A percentile compares a stretch with the other conserved stretches of the same genome.
These are phyloP conservation scores for Boletus tylopilopsis DNA, from an alignment of 768 basidiomycete genomes.

Conservation along the genomic window DNA sequence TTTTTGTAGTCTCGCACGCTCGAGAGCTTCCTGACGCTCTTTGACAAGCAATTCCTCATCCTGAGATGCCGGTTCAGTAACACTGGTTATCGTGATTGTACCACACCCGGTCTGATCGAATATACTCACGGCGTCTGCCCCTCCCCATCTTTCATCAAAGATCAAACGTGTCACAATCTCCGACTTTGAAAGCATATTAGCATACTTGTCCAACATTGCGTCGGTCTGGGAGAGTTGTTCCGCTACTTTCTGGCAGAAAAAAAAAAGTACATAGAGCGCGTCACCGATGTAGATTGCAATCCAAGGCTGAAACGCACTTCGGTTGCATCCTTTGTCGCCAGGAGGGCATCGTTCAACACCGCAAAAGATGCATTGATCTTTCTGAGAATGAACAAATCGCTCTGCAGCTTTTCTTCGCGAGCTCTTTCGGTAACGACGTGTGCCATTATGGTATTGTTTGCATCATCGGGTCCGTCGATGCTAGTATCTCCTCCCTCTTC, in stretches of 20 bases:
- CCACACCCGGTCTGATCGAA: neutral
- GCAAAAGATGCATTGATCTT: slow-evolving; percentile 72
- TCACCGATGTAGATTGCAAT: neutral
- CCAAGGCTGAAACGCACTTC: slow-evolving; percentile 44
- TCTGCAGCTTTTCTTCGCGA: slow-evolving; percentile 71
- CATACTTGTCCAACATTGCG: slow-evolving; percentile 71
- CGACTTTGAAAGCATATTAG: slow-evolving; percentile 62
- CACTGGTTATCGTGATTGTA: no score
- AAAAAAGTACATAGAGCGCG: neutral
- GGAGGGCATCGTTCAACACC: slow-evolving; percentile 63
- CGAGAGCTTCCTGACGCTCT: slow-evolving; percentile 34
- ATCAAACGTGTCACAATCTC: slow-evolving; percentile 66
- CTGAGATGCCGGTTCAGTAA: slow-evolving; percentile 32
- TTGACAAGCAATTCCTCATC: slow-evolving; percentile 55
- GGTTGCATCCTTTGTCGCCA: slow-evolving; percentile 61
- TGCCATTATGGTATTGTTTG: slow-evolving; percentile 24
- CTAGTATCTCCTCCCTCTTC: slow-evolving; percentile 12
- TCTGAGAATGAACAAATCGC: slow-evolving; percentile 67
- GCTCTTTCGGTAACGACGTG: slow-evolving; percentile 30
- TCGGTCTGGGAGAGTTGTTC: slow-evolving; percentile 69
- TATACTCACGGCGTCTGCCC: slow-evolving; percentile 61
- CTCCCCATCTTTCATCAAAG: slow-evolving; percentile 74
- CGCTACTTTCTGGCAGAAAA: slow-evolving; percentile 51
- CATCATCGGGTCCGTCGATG: slow-evolving; percentile 12
- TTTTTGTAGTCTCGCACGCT: slow-evolving; percentile 33